Conservation (phyloP, 108 stramenopile genomes). For the Cylindrotheca fusiformis region DNA sequence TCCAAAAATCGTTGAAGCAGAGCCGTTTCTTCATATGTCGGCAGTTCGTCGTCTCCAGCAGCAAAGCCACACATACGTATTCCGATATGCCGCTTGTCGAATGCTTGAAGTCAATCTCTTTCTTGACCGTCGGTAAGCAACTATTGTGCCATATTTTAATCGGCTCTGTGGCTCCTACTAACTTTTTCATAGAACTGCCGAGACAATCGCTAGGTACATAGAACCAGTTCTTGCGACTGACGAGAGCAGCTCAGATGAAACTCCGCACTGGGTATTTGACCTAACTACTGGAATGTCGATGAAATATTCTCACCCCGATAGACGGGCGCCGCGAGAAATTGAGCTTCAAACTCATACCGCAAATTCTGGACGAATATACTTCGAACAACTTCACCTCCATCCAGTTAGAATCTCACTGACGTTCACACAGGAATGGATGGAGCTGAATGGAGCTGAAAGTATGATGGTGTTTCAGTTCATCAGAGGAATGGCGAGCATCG, state of each 20-base stretch:
- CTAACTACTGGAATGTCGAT: conserved; percentile 53
- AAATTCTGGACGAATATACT: conserved; percentile 67
- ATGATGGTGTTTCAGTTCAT: conserved; percentile 73
- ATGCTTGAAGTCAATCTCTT: conserved; percentile 65
- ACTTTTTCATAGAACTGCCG: conserved; percentile 56
- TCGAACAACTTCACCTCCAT: conserved; percentile 74
- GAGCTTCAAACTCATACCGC: conserved; percentile 53
- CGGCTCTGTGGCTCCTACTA: conserved; percentile 41
- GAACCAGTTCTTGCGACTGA: conserved; percentile 34
- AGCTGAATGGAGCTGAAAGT: conserved; percentile 51
- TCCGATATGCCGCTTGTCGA: conserved; percentile 71
- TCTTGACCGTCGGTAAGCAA: conserved; percentile 61
- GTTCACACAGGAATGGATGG: conserved; percentile 77
- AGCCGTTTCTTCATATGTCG: conserved; percentile 71
- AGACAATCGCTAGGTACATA: conserved; percentile 62
- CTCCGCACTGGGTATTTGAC: conserved; percentile 33
- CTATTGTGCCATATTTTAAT: conserved; percentile 28
- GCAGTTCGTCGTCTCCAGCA: conserved; percentile 61
- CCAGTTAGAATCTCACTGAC: conserved; percentile 72
- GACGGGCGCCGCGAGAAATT: conserved; percentile 49
- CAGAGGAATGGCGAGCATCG: conserved; percentile 76
- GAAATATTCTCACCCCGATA: conserved; percentile 39
- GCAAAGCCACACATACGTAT: conserved; percentile 54
- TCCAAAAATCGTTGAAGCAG: conserved; percentile 35
- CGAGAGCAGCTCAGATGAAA: conserved; percentile 29